phyloP scores from a whole-genome alignment of 2,329 filamentous ascomycete species.

The Westerdykella ornata region DNA sequence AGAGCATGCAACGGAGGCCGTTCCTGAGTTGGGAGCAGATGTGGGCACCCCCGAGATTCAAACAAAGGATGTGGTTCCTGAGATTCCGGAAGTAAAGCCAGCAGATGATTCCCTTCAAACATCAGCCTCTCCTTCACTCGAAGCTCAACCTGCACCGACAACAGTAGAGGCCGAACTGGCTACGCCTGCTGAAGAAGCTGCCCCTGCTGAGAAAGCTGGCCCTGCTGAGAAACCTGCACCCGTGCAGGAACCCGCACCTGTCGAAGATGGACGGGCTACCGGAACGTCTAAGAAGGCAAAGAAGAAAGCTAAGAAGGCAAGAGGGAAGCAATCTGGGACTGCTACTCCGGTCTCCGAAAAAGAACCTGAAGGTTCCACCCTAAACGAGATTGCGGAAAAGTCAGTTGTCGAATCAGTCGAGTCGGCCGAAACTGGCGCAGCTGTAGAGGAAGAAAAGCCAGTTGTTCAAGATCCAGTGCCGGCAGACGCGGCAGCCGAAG shows the following conservation, averaged over 20 bases:
- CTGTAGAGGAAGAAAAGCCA: neutral
- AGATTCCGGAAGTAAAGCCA: neutral
- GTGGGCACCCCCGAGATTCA: neutral
- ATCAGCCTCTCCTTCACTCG: neutral
- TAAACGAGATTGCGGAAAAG: neutral
- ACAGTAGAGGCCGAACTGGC: neutral
- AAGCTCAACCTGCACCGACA: neutral
- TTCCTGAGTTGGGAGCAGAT: neutral
- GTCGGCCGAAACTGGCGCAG: neutral
- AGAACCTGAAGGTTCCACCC: neutral
- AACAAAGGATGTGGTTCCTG: neutral
- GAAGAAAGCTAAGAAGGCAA: constrained; percentile 22
- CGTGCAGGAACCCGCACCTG: constrained; percentile 1
- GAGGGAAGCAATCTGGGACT: constrained; percentile 13
- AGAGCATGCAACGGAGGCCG: neutral
- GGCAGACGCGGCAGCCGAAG: neutral
- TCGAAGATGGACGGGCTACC: constrained; percentile 5
- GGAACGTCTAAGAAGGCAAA: constrained; percentile 16
- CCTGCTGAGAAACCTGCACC: neutral
- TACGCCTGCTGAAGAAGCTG: neutral
- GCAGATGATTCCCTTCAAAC: neutral
- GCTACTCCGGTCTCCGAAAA: constrained; percentile 10
- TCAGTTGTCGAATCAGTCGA: neutral
- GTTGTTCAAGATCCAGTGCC: neutral
- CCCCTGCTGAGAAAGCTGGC: neutral